Percentiles rank a stretch among this genome's conserved stretches.
Evolutionary conservation across 345 rosid genomes (phyloP).

Genomic region (Ceriops decandra): DNA sequence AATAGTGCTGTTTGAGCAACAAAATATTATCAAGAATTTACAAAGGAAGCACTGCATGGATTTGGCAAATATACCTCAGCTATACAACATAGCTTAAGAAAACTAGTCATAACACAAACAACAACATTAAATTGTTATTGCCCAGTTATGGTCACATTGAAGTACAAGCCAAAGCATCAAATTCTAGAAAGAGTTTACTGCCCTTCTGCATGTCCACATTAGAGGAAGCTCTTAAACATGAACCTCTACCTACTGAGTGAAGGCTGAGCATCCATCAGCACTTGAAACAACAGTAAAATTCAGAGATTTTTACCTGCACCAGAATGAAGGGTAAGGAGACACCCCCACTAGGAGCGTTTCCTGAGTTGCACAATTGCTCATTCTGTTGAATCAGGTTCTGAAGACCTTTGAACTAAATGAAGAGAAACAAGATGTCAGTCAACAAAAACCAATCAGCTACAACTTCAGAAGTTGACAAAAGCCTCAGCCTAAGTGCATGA

Average conservation of each 20-base stretch:
- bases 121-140: background rate
- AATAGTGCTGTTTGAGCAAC: too few species aligned
- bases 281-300: conserved; percentile 3
- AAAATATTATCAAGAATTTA: too few species aligned
- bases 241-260: background rate
- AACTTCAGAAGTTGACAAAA: conserved; percentile 9
- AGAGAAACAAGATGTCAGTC: conserved; percentile 21
- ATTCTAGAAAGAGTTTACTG: background rate
- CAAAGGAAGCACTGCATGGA: too few species aligned
- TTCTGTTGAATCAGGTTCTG: conserved; percentile 82
- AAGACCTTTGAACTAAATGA: conserved; percentile 69
- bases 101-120: too few species aligned
- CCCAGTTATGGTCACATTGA: background rate
- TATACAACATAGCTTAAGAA: too few species aligned
- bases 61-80: too few species aligned
- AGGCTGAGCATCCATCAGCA: background rate
- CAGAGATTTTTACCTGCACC: conserved; percentile 69
- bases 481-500: conserved; percentile 14
- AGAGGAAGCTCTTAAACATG: background rate
- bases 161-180: background rate
- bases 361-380: conserved; percentile 72
- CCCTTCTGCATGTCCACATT: background rate
- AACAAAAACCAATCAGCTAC: background rate
- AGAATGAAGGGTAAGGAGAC: conserved; percentile 96
- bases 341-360: conserved; percentile 77